phyloP scores from a whole-genome alignment of 192 early-diverging fungal genomes.

The Podila minutissima region DNA sequence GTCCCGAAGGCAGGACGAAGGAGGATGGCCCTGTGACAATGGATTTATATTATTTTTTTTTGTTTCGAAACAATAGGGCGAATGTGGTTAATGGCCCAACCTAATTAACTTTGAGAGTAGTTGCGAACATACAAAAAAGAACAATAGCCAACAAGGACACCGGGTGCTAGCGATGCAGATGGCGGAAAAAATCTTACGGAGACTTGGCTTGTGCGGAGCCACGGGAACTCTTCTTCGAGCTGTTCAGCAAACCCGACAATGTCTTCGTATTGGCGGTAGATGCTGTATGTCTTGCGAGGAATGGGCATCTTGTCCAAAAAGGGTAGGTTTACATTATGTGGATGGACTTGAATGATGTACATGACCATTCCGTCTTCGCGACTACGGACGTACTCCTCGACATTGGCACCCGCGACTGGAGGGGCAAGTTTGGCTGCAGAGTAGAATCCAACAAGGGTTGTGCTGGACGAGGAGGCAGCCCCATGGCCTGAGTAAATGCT shows the following conservation, averaged over 20 bases:
- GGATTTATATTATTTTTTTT: too few relatives aligned
- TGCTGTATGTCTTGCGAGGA: constrained; percentile 8
- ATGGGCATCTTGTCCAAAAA: background rate
- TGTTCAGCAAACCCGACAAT: constrained; percentile 10
- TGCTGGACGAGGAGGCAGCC: background rate
- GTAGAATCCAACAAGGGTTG: constrained; percentile 5
- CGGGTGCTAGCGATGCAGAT: background rate
- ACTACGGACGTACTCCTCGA: constrained; percentile 3
- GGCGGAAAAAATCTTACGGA: background rate
- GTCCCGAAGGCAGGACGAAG: background rate
- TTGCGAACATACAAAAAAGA: background rate
- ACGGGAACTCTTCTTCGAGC: constrained; percentile 15
- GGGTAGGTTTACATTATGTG: constrained; percentile 3
- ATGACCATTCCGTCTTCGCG: background rate
- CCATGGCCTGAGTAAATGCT: background rate
- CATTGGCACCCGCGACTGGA: background rate
- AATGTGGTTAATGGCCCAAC: too few relatives aligned
- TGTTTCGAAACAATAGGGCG: background rate
- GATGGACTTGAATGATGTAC: constrained; percentile 19
- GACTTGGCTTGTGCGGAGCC: constrained; percentile 2
- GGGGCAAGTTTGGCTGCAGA: constrained; percentile 24
- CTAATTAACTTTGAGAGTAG: background rate
- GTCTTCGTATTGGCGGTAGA: constrained; percentile 14
- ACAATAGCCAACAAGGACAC: background rate
- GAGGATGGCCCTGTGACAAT: background rate